Conservation (phyloP, 2,329 filamentous ascomycete species). For the Ustilaginoidea virens region DNA sequence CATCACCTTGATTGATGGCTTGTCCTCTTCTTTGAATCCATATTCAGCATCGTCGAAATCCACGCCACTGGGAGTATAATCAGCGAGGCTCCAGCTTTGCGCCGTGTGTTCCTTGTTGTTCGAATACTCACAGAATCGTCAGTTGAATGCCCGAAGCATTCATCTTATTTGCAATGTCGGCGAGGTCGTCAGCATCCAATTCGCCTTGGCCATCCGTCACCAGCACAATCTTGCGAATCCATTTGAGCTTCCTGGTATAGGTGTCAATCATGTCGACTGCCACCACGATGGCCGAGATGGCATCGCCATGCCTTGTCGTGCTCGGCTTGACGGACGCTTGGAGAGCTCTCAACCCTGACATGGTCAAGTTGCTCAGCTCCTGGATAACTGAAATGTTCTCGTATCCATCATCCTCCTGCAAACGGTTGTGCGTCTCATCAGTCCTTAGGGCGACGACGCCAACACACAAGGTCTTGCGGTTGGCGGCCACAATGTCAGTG, state of each 20-base stretch:
- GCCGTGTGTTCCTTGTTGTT: background rate
- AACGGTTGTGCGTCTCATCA: slow-evolving; percentile 55
- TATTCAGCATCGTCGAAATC: slow-evolving; percentile 89
- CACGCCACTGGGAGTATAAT: slow-evolving; percentile 45
- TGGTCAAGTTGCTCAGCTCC: slow-evolving; percentile 40
- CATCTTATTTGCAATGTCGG: slow-evolving; percentile 56
- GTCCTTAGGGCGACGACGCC: slow-evolving; percentile 76
- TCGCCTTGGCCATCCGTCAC: slow-evolving; percentile 66
- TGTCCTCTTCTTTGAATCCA: slow-evolving; percentile 84
- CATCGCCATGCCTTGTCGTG: slow-evolving; percentile 56
- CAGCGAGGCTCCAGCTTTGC: too few species aligned
- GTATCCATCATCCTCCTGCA: slow-evolving; percentile 58
- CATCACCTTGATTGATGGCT: slow-evolving; percentile 50
- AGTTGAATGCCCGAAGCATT: slow-evolving; percentile 65
- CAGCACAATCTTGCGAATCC: slow-evolving; percentile 64
- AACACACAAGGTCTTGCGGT: slow-evolving; percentile 51
- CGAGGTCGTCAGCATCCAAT: slow-evolving; percentile 58
- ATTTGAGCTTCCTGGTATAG: slow-evolving; percentile 71
- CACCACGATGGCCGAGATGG: slow-evolving; percentile 73
- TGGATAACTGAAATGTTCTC: slow-evolving; percentile 71
- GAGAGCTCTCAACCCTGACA: slow-evolving; percentile 55
- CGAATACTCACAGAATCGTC: slow-evolving; percentile 50
- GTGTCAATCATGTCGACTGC: slow-evolving; percentile 74
- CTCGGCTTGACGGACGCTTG: slow-evolving; percentile 51
- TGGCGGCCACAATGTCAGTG: slow-evolving; percentile 51